Evolutionary conservation across 2,329 filamentous ascomycete species (phyloP).

Genomic region (Escovopsis sp.): DNA sequence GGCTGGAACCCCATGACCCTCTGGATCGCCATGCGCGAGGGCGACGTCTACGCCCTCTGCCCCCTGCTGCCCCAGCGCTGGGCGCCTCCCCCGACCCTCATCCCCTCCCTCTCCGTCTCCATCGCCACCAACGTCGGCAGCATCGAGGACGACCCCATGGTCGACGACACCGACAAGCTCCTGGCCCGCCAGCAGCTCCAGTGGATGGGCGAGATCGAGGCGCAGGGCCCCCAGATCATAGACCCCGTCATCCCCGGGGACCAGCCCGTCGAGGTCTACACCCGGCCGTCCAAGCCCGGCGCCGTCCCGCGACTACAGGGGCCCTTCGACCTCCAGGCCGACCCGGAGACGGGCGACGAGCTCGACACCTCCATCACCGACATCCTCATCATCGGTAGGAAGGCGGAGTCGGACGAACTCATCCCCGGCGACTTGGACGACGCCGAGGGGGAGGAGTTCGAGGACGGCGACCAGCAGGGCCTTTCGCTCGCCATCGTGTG

Average conservation of each 20-base stretch:
- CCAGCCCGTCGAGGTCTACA: constrained; percentile 37
- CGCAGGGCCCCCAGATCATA: constrained; percentile 42
- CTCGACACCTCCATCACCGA: constrained; percentile 42
- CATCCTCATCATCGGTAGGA: constrained; percentile 47
- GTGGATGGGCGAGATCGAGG: constrained; percentile 52
- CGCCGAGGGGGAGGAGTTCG: constrained; percentile 36
- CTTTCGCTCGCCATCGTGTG: constrained; percentile 45
- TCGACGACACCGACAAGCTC: constrained; percentile 36
- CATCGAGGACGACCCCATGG: constrained; percentile 41
- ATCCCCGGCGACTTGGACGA: constrained; percentile 52
- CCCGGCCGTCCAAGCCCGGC: constrained; percentile 40
- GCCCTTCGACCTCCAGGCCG: constrained; percentile 41
- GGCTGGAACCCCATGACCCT: constrained; percentile 95
- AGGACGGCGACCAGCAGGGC: constrained; percentile 41
- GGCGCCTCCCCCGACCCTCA: constrained; percentile 59
- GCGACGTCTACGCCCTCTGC: constrained; percentile 85
- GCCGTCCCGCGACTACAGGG: constrained; percentile 45
- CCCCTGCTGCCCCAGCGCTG: constrained; percentile 78
- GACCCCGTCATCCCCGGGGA: constrained; percentile 32
- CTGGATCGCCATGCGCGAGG: constrained; percentile 90
- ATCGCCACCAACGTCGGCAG: constrained; percentile 60
- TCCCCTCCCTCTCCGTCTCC: constrained; percentile 69
- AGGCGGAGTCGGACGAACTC: constrained; percentile 42
- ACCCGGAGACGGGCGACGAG: constrained; percentile 41
- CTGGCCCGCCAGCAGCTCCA: constrained; percentile 49